Base-by-base conservation (phyloP, 495 filamentous ascomycete genomes). In the Daldinia concentrica region DNA sequence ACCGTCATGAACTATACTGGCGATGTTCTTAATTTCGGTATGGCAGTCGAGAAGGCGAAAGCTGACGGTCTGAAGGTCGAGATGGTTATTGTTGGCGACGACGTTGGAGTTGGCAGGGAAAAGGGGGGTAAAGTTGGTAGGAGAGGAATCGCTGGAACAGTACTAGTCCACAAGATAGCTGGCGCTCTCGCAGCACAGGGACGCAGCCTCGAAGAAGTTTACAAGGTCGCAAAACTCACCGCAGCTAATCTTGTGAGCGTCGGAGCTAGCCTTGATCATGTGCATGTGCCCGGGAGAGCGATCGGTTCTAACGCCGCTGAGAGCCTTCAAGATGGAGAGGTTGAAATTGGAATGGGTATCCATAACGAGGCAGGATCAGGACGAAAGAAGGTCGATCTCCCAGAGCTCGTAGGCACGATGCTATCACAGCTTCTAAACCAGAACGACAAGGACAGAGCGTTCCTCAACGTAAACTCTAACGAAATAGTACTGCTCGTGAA, bases 261-360 rank as follows among this genome's bases (percentile, higher is more conserved):
- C n/a, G 94, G 95, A 4, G 90, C 92, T 1, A 93, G 90, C 17
- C 78, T 99, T 55, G 89, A 90, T 55, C 94, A 97, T 78, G 95
- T 98, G 30, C 95, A 99, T 77, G 91, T 99, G 0, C 95, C 95
- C 0, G 95, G 95, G 12, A 86, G 93, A 73, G 85, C 78, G 2
- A 69, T 79, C 19, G 74, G 75, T 22, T 64, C 78, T 4, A 73
- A 80, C 26, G 77, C 72, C 1, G 77, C 80, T 11, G 91, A 89
- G 48, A 80, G 80, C 4, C 80, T 97, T 64, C 83, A 81, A 32
- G 76, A 83, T 0, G 90, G 88, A 45, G 91, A 98, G 82, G 89
- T 97, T 22, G 95, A 99, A 82, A 85, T 99, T 72, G 95, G 95
- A 7, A 99, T 98, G 95, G 95, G 95, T 11, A 98, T 98, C 78